Evolutionary conservation across 306 rosid species (phyloP).

Genomic region (Vicia faba): DNA sequence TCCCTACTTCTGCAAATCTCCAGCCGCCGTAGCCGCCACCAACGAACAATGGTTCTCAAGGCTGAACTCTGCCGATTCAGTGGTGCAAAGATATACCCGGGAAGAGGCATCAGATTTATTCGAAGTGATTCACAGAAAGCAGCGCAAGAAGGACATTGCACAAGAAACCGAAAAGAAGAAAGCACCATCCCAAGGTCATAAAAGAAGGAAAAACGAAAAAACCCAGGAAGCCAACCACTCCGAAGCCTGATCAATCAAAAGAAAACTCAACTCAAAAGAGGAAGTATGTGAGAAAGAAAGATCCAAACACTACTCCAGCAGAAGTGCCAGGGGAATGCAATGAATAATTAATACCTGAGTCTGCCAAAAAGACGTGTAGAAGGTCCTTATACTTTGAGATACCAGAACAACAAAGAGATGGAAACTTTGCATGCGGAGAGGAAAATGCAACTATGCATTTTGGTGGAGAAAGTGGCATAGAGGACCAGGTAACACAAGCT

Average conservation of each 20-base stretch:
- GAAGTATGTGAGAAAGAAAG: conserved; percentile 61
- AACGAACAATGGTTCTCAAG: no score
- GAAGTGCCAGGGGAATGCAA: conserved; percentile 36
- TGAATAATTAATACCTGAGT: conserved; percentile 27
- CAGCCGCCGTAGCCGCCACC: no score
- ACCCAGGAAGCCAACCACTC: conserved; percentile 45
- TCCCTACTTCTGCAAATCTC: no score
- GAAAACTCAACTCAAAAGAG: conserved; percentile 49
- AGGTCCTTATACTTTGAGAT: conserved; percentile 59
- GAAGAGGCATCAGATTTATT: no score
- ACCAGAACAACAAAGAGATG: conserved; percentile 44
- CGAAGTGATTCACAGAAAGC: no score
- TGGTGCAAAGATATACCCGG: no score
- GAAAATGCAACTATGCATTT: conserved; percentile 37
- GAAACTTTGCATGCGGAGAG: conserved; percentile 37
- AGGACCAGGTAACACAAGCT: conserved; percentile 32
- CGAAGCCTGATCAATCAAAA: conserved; percentile 47
- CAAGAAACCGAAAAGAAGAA: conserved; percentile 67
- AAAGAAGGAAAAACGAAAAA: conserved; percentile 62
- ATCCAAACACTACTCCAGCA: conserved; percentile 34
- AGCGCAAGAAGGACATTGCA: no score
- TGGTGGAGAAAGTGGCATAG: conserved; percentile 32
- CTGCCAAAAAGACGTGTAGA: conserved; percentile 60
- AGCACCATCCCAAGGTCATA: conserved; percentile 91
- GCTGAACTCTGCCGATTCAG: no score